Base-by-base conservation (phyloP, 106 monocot species). In the Allium fistulosum region DNA sequence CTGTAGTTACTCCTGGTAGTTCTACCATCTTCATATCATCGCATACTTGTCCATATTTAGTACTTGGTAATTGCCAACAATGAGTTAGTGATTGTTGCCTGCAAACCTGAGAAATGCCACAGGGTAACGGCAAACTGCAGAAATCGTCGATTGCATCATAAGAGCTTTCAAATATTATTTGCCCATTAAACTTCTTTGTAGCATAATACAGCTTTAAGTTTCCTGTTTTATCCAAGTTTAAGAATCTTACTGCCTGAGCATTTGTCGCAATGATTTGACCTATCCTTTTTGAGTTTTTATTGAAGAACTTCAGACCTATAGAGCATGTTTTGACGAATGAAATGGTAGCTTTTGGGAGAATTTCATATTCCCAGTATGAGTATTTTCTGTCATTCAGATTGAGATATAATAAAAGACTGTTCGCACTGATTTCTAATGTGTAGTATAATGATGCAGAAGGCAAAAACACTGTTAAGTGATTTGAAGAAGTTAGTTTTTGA, bases 121-220 rank as follows among this genome's bases (percentile, higher is more conserved):
- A 87, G 8, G 83, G 37, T 10, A 87, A 66, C 1, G 87, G 87
- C 18, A 87, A 78, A 58, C 78, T 66, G 49, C 87, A 87, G 11
- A 72, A 63, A 0, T 61, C 26, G 2, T 63, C 10, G 51, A 77
- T 63, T 3, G 77, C 78, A 59, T 68, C 59, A 17, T 71, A 82
- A 10, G 79, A 82, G 11, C 76, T 59, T 55, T 72, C 17, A 28
- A 84, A 75, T 49, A 57, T 65, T 4, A 59, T 18, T 11, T 47
- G 13, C 0, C 48, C 10, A 0, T 67, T 14, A 11, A 6, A 66
- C 1, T 37, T 53, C 14, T 68, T 57, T 28, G n/a, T 45, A 0
- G 71, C 72, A 74, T 84, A 59, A 63, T 88, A 88, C 37, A 88
- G 64, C 48, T 53, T 62, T 46, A 88, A 48, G 48, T 79, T 74